phyloP scores from a whole-genome alignment of 805 yeast genomes.

The Kregervanrija pseudodelftensis region DNA sequence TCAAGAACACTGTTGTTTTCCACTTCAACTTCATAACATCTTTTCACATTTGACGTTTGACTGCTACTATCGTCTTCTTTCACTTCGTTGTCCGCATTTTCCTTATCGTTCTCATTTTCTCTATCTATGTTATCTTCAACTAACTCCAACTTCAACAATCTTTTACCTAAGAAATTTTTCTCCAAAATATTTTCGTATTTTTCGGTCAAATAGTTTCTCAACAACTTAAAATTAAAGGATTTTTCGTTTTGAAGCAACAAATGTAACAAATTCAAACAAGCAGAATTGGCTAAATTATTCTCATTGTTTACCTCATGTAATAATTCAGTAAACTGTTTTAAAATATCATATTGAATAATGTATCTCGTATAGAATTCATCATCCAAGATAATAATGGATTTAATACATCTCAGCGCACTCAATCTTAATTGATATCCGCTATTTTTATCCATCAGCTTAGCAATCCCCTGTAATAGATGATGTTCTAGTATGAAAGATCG shows the following conservation, averaged over 20 bases:
- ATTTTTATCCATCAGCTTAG: constrained; percentile 36
- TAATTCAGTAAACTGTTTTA: constrained; percentile 40
- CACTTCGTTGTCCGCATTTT: constrained; percentile 2
- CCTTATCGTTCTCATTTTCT: not conserved
- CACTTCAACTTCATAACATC: too few species aligned
- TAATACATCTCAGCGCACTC: constrained; percentile 63
- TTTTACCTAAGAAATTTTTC: constrained; percentile 17
- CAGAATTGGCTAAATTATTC: constrained; percentile 66
- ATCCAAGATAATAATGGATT: constrained; percentile 51
- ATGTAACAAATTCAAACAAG: constrained; percentile 54
- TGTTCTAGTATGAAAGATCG: constrained; percentile 58
- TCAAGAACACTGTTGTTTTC: too few species aligned
- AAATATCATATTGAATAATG: constrained; percentile 49
- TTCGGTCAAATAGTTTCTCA: constrained; percentile 17
- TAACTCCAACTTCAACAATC: not conserved
- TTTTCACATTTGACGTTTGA: not conserved
- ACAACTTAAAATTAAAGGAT: constrained; percentile 13
- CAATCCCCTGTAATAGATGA: constrained; percentile 49
- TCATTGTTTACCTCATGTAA: constrained; percentile 39
- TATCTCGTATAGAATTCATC: constrained; percentile 54
- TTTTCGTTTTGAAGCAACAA: constrained; percentile 15
- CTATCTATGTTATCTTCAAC: not conserved
- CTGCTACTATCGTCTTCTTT: not conserved
- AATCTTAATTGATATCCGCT: constrained; percentile 50
- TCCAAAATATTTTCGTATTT: constrained; percentile 12